Evolutionary conservation across 2,329 filamentous ascomycete species (phyloP).

Genomic region (Diaporthe caulivora): DNA sequence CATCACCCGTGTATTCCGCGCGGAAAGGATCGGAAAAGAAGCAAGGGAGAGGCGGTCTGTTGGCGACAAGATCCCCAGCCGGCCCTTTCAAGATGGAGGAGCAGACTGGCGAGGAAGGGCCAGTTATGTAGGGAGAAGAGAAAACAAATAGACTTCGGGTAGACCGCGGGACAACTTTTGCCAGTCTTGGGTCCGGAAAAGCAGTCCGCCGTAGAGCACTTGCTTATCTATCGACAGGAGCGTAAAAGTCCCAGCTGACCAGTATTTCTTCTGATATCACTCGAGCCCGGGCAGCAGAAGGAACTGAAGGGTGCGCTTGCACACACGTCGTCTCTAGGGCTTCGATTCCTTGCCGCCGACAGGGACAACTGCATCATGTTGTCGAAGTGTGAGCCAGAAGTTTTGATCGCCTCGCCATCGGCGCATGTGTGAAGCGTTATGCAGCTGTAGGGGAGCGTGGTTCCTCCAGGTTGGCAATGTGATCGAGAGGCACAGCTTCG

Average conservation of each 20-base stretch:
- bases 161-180: neutral
- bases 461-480: neutral
- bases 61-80: neutral
- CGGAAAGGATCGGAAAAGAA: neutral
- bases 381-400: neutral
- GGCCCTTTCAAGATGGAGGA: neutral
- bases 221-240: no score
- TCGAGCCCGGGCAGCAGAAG: neutral
- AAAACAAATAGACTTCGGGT: neutral
- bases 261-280: neutral
- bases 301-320: neutral
- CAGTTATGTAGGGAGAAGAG: neutral
- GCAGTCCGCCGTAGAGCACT: neutral
- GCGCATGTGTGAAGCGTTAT: neutral
- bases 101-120: neutral
- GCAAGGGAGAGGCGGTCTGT: slow-evolving; percentile 15
- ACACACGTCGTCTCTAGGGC: neutral
- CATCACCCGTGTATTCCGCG: neutral
- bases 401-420: neutral
- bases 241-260: neutral
- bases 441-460: neutral
- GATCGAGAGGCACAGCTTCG: neutral
- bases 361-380: neutral
- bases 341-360: neutral
- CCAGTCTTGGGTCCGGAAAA: neutral